Conservation (phyloP, 2,329 filamentous ascomycete genomes). For the Tolypocladium capitatum region DNA sequence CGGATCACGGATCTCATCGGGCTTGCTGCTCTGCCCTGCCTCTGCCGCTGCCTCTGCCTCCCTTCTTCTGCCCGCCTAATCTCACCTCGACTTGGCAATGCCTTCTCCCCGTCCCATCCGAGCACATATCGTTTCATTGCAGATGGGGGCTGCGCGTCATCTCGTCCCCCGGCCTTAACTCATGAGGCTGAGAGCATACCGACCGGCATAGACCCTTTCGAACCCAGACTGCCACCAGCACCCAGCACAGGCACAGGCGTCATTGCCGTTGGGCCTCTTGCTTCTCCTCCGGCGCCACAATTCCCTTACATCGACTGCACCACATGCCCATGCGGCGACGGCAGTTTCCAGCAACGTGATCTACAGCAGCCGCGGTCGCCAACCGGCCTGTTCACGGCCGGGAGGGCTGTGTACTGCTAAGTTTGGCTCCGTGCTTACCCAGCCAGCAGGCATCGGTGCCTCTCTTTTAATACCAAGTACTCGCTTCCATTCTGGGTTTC, state of each 20-base stretch:
- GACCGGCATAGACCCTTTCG: slow-evolving; percentile 1
- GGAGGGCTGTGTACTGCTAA: slow-evolving; percentile 33
- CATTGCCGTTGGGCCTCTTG: slow-evolving; percentile 2
- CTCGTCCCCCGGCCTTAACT: slow-evolving; percentile 7
- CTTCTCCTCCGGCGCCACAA: slow-evolving; percentile 8
- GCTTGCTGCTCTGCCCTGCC: not conserved
- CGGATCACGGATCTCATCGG: slow-evolving; percentile 2
- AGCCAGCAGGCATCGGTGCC: slow-evolving; percentile 15
- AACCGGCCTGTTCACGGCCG: slow-evolving; percentile 17
- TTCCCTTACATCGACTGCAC: slow-evolving; percentile 6
- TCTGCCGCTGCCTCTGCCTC: not conserved
- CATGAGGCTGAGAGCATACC: slow-evolving; percentile 8
- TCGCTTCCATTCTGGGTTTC: slow-evolving; percentile 26
- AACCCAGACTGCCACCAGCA: slow-evolving; percentile 1
- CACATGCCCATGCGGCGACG: slow-evolving; percentile 10
- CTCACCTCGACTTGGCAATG: slow-evolving; percentile 3
- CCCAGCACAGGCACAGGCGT: not conserved
- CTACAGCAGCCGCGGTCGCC: slow-evolving; percentile 14
- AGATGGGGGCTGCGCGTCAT: slow-evolving; percentile 10
- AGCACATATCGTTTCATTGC: slow-evolving; percentile 8
- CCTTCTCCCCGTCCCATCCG: slow-evolving; percentile 4
- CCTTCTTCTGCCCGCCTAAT: slow-evolving; percentile 3
- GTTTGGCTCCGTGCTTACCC: slow-evolving; percentile 21
- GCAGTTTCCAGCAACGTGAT: slow-evolving; percentile 19
- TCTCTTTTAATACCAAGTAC: slow-evolving; percentile 15